Base-by-base conservation (phyloP, 164 flowering plant genomes). In the Umbilicus rupestris region DNA sequence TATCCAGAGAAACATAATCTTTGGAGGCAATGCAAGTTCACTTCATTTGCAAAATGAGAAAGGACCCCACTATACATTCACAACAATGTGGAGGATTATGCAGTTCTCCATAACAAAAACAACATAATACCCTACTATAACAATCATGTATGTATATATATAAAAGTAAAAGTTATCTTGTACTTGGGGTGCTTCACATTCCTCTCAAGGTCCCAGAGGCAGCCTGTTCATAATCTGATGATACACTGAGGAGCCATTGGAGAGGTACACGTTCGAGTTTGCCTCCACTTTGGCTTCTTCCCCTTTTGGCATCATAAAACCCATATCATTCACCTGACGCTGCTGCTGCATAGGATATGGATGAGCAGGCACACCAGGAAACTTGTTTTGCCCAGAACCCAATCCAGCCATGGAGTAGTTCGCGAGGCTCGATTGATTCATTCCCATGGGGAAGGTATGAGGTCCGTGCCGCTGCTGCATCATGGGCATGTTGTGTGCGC, bases 191-290 rank as follows among this genome's bases (percentile, higher is more conserved):
- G 39, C 39, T 39, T 72, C 30, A 77, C 78, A 87, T 81, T 79
- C 75, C 67, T 78, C n/a, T n/a, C n/a, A 76, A 65, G 84, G 88
- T 75, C 84, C 84, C 39, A 84, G 82, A 26, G 85, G 89, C 47
- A 82, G 68, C 75, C 86, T 78, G 71, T 76, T 80, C 91, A 90
- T 87, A 20, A 84, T 60, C 58, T 82, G 87, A 39, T 86, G 90
- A 74, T 86, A 83, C 26, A 79, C 73, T 8, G 88, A 68, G 22
- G 88, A 69, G n/a, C 77, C 78, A 60, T 69, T 74, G 3, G 83
- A 42, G 28, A 74, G 59, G 73, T 82, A 80, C 62, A 77, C 63
- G 64, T 84, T 89, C 0, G 83, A 77, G 62, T 73, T 57, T 10
- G 88, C 79, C 79, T 90, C 95, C 67, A 73, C 71, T 72, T 81